A percentile compares a stretch with the other conserved stretches of the same genome.
Evolutionary conservation across 2,329 filamentous ascomycete species (phyloP).

Genomic region (Rhexocercosporidium sp.): DNA sequence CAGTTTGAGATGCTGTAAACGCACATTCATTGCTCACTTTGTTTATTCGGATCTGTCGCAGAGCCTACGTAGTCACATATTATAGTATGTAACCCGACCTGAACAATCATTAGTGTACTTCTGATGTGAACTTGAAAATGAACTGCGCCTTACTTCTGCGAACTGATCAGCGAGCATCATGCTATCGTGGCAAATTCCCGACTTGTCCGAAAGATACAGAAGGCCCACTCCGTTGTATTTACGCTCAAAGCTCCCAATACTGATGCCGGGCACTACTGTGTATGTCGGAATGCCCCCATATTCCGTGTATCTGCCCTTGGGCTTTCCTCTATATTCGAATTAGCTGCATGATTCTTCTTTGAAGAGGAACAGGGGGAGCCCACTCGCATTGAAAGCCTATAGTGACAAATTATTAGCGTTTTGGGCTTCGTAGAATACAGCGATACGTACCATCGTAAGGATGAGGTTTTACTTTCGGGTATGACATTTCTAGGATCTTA

Average conservation of each 20-base stretch:
- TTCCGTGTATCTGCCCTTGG: neutral
- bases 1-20: neutral
- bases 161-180: conserved; percentile 64
- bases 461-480: neutral
- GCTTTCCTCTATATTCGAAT: neutral
- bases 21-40: neutral
- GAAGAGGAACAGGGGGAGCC: neutral
- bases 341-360: neutral
- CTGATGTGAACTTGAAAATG: too few species aligned
- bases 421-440: neutral
- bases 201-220: conserved; percentile 9
- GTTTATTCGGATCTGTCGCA: neutral
- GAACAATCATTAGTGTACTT: too few species aligned
- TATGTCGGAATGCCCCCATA: neutral
- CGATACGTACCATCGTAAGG: conserved; percentile 12
- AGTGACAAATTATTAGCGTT: neutral
- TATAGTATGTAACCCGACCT: neutral
- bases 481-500: neutral
- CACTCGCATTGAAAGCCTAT: conserved; percentile 22
- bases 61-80: neutral
- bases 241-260: neutral
- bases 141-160: conserved; percentile 56
- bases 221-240: neutral
- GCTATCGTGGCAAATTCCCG: conserved; percentile 10
- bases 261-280: neutral